Percentiles rank a stretch among this genome's conserved stretches.
These are phyloP conservation scores for Haplosporangium gracile DNA, from an alignment of 192 early-diverging fungal species.

Conservation along the genomic window DNA sequence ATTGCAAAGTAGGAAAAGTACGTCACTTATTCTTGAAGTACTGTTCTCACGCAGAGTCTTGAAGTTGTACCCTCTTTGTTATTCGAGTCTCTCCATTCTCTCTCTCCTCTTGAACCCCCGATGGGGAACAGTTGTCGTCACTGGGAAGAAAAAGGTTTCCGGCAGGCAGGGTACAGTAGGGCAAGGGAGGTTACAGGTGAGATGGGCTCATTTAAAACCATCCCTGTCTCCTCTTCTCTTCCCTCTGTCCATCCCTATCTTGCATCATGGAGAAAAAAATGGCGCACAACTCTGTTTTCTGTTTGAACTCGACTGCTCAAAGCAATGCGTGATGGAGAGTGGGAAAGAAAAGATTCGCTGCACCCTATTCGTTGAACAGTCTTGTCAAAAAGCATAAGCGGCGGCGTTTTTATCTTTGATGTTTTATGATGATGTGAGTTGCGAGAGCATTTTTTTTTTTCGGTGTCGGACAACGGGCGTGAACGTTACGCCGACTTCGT, in stretches of 20 bases:
- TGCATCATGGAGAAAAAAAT: not conserved
- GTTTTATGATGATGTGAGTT: not conserved
- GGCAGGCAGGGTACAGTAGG: not conserved
- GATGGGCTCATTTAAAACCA: not conserved
- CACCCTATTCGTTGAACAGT: not conserved
- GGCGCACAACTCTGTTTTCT: not conserved
- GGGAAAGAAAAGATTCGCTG: not conserved
- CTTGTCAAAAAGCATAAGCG: not conserved
- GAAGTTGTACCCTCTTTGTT: not conserved
- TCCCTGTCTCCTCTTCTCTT: not conserved
- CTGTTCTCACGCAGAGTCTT: no score
- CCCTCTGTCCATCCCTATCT: not conserved
- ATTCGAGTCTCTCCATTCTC: not conserved
- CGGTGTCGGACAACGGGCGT: not conserved
- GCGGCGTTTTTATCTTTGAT: not conserved
- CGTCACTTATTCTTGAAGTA: no score
- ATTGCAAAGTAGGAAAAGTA: no score
- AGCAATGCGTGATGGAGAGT: not conserved
- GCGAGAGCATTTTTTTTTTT: no score
- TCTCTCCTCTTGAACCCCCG: constrained; percentile 5
- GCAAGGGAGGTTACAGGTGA: not conserved
- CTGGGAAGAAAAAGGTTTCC: not conserved
- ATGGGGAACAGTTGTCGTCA: not conserved
- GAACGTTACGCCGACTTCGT: not conserved
- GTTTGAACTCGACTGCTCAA: not conserved